Evolutionary conservation across 176 grass and related monocot genomes (phyloP).

Genomic region (Avena eriantha): DNA sequence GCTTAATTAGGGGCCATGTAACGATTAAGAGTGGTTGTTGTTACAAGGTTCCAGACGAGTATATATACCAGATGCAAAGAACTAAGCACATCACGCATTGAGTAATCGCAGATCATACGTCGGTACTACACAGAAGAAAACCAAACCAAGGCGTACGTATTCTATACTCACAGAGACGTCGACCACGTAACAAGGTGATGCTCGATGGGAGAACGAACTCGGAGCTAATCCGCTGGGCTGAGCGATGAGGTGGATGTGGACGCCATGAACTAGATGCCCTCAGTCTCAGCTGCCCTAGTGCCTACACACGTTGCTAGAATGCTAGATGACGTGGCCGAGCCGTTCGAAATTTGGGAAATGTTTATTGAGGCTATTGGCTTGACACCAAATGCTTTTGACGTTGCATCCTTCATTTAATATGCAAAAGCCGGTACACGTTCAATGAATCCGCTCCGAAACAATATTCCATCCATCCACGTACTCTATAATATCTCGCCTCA

Average conservation of each 20-base stretch:
- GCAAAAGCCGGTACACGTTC: constrained; percentile 43
- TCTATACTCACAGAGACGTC: constrained; percentile 28
- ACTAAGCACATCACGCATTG: constrained; percentile 11
- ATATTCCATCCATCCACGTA: constrained; percentile 36
- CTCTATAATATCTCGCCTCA: constrained; percentile 41
- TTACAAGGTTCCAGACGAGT: background rate
- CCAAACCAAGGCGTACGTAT: constrained; percentile 14
- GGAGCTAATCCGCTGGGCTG: constrained; percentile 1
- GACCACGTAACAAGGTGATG: constrained; percentile 45
- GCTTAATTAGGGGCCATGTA: background rate
- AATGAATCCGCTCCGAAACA: constrained; percentile 27
- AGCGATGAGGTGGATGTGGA: constrained; percentile 28
- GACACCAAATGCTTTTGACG: constrained; percentile 36
- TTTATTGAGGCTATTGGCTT: constrained; percentile 14
- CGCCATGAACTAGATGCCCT: constrained; percentile 25
- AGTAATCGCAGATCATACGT: constrained; percentile 1
- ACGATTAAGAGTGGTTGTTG: constrained; percentile 3
- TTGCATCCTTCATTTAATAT: constrained; percentile 45
- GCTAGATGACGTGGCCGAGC: background rate
- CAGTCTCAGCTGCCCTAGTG: background rate
- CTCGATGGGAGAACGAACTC: background rate
- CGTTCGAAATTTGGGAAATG: constrained; percentile 23
- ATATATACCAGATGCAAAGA: background rate
- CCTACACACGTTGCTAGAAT: constrained; percentile 25
- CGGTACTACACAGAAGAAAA: background rate